A percentile compares a stretch with the other conserved stretches of the same genome.
Conservation (phyloP, 495 filamentous ascomycete genomes). For the Lindgomyces ingoldianus region DNA sequence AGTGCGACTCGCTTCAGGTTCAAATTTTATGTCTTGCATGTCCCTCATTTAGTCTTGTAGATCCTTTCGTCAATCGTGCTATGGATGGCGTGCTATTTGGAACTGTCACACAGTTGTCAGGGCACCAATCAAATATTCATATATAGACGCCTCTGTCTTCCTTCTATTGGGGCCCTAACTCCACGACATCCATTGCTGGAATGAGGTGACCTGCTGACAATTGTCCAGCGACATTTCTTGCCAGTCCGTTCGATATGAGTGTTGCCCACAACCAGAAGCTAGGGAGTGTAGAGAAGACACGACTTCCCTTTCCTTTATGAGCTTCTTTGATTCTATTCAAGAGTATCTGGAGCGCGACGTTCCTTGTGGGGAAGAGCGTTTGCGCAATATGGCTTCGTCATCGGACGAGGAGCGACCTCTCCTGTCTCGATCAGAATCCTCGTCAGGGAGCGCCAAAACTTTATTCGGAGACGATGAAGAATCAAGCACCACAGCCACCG, state of each 20-base stretch:
- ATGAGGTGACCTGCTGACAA: conserved; percentile 36
- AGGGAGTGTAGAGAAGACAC: neutral
- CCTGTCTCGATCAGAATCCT: conserved; percentile 4
- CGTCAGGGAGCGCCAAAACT: conserved; percentile 18
- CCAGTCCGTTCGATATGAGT: neutral
- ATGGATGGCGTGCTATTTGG: conserved; percentile 23
- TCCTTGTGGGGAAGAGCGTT: no score
- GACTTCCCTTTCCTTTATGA: no score
- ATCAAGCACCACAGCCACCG: conserved; percentile 8
- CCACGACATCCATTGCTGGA: conserved; percentile 23
- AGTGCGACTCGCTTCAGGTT: neutral
- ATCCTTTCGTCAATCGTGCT: conserved; percentile 24
- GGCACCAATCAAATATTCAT: conserved; percentile 22
- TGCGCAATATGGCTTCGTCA: no score
- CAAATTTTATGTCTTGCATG: neutral
- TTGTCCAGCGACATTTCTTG: conserved; percentile 12
- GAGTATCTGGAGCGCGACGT: no score
- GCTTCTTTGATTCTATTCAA: no score
- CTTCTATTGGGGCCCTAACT: conserved; percentile 15
- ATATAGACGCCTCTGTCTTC: conserved; percentile 12
- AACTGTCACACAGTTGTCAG: conserved; percentile 3
- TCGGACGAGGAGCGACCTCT: conserved; percentile 19
- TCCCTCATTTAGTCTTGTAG: neutral
- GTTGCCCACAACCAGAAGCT: neutral
- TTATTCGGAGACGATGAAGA: conserved; percentile 18